phyloP scores from a whole-genome alignment of 805 yeast species.

The Teunomyces atbi region DNA sequence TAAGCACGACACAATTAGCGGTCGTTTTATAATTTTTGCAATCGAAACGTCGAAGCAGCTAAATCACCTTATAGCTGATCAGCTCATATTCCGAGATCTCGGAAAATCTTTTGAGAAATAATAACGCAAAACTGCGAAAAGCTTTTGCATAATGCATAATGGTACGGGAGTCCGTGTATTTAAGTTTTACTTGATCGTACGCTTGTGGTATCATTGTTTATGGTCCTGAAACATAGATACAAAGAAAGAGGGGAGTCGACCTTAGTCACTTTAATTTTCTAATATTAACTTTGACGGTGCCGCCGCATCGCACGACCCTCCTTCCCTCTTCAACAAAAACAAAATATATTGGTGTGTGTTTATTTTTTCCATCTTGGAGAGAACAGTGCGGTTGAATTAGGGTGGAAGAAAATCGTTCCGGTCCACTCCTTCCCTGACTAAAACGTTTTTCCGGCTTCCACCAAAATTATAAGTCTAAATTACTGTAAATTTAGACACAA shows the following conservation, averaged over 20 bases:
- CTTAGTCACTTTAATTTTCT: no score
- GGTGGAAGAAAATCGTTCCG: not conserved
- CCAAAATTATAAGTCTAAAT: not conserved
- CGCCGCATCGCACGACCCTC: no score
- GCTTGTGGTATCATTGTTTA: not conserved
- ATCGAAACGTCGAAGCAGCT: not conserved
- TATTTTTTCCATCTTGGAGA: no score
- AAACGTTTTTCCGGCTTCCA: not conserved
- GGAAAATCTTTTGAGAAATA: not conserved
- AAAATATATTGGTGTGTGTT: no score
- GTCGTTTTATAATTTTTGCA: slow-evolving; percentile 1
- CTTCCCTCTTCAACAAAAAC: no score
- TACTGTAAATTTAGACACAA: no score
- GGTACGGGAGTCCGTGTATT: not conserved
- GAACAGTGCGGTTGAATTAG: not conserved
- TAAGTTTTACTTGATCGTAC: not conserved
- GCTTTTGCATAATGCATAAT: not conserved
- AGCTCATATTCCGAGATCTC: slow-evolving; percentile 5
- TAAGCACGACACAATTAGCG: not conserved
- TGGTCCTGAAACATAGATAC: not conserved
- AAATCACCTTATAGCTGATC: slow-evolving; percentile 2
- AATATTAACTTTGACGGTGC: no score
- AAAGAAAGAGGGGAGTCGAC: not conserved
- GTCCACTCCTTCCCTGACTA: not conserved
- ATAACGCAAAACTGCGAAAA: not conserved